A percentile compares a stretch with the other conserved stretches of the same genome.
Conservation (phyloP, 345 rosid genomes). For the Eucalyptus sideroxylon region DNA sequence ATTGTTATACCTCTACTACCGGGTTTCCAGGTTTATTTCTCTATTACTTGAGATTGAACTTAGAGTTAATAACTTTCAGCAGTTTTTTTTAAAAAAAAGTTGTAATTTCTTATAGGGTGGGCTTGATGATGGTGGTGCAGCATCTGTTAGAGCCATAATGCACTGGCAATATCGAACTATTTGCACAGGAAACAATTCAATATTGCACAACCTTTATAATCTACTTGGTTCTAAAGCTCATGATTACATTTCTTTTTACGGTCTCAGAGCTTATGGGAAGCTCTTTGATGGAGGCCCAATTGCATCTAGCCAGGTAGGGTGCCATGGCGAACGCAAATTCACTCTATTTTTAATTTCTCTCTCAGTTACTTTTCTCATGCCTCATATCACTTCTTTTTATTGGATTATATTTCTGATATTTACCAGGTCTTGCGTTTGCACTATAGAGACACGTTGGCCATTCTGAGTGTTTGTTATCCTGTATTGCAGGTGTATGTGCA, state of each 20-base stretch:
- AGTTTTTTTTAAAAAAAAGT: background rate
- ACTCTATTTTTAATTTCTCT: background rate
- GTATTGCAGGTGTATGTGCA: conserved; percentile 80
- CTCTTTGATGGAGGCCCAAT: conserved; percentile 82
- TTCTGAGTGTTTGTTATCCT: background rate
- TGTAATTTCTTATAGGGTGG: conserved; percentile 63
- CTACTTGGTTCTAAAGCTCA: conserved; percentile 65
- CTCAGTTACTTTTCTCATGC: background rate
- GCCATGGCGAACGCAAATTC: background rate
- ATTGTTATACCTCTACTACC: conserved; percentile 95
- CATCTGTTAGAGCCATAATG: conserved; percentile 98
- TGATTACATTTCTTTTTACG: conserved; percentile 89
- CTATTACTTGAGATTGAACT: background rate
- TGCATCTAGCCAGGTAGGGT: conserved; percentile 87
- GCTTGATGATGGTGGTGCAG: conserved; percentile 91
- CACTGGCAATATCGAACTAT: conserved; percentile 99
- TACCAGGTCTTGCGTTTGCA: background rate
- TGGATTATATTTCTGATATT: background rate
- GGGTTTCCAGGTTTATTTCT: conserved; percentile 74
- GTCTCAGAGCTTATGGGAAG: conserved; percentile 79
- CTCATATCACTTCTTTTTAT: background rate
- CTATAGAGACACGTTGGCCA: background rate
- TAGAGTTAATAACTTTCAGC: background rate
- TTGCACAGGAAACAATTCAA: conserved; percentile 83
- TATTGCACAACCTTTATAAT: conserved; percentile 67